phyloP scores from a whole-genome alignment of 2,329 filamentous ascomycete genomes.

The Aspergillus sp. region DNA sequence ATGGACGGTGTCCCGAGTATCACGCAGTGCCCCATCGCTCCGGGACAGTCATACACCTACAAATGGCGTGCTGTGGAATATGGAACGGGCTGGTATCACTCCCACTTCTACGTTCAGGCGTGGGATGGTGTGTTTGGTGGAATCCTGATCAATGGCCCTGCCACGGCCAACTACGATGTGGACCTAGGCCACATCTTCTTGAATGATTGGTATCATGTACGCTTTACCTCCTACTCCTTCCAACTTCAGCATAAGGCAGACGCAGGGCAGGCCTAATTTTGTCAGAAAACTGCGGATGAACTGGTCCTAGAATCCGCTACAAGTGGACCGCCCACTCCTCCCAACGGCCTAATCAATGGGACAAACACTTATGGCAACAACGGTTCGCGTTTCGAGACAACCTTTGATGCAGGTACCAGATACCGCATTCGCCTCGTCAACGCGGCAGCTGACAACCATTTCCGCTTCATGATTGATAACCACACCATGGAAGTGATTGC shows the following conservation, averaged over 20 bases:
- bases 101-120: constrained; percentile 40
- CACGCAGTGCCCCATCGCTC: constrained; percentile 45
- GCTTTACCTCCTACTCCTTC: not conserved
- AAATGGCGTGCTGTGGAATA: constrained; percentile 41
- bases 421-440: not conserved
- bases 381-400: not conserved
- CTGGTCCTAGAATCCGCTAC: not conserved
- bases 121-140: constrained; percentile 53
- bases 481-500: constrained; percentile 66
- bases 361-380: not conserved
- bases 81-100: constrained; percentile 37
- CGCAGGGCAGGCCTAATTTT: no score
- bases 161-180: not conserved
- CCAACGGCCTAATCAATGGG: not conserved
- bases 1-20: constrained; percentile 36
- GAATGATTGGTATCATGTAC: not conserved
- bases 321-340: not conserved
- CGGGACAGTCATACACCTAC: constrained; percentile 39
- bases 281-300: not conserved
- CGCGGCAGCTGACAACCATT: not conserved
- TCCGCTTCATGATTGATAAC: constrained; percentile 51
- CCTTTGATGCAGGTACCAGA: not conserved
- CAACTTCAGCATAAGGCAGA: no score
- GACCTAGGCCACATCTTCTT: not conserved
- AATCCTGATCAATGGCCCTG: not conserved